Percentiles rank a stretch among this genome's conserved stretches.
phyloP scores from a whole-genome alignment of 352 stramenopile species.

The Phytopythium mirpurense region DNA sequence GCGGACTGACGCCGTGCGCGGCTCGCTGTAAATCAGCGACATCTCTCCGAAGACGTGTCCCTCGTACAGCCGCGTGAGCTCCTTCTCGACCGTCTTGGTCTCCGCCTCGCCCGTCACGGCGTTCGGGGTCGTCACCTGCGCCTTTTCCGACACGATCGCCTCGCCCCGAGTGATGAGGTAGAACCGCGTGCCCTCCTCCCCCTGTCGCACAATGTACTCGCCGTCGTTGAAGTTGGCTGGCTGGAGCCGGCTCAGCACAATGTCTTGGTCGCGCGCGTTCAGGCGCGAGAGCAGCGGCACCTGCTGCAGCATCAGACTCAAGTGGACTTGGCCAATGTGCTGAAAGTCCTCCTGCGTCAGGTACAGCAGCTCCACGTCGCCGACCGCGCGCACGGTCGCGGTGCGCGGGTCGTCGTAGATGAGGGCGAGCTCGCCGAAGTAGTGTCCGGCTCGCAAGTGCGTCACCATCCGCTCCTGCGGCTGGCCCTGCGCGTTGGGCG shows the following conservation, averaged over 20 bases:
- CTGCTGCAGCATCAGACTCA: slow-evolving; percentile 87
- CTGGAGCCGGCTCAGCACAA: slow-evolving; percentile 74
- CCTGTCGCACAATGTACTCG: slow-evolving; percentile 88
- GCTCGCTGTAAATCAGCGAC: slow-evolving; percentile 86
- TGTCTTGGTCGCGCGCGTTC: slow-evolving; percentile 71
- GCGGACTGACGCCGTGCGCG: slow-evolving; percentile 76
- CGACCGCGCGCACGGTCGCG: slow-evolving; percentile 69
- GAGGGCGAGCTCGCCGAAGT: slow-evolving; percentile 91
- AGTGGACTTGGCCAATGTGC: slow-evolving; percentile 79
- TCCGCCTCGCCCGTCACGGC: slow-evolving; percentile 7
- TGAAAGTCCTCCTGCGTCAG: slow-evolving; percentile 86
- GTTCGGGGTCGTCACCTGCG: slow-evolving; percentile 17
- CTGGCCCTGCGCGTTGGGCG: slow-evolving; percentile 20
- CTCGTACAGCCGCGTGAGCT: slow-evolving; percentile 82
- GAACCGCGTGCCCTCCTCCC: slow-evolving; percentile 82
- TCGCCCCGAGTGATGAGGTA: slow-evolving; percentile 89
- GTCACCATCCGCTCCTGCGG: slow-evolving; percentile 84
- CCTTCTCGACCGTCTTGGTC: slow-evolving; percentile 55
- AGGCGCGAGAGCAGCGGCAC: slow-evolving; percentile 71
- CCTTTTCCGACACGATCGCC: slow-evolving; percentile 73
- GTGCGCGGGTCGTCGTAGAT: slow-evolving; percentile 90
- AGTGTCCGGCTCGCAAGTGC: slow-evolving; percentile 86
- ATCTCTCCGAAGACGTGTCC: slow-evolving; percentile 88
- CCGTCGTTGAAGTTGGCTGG: slow-evolving; percentile 81
- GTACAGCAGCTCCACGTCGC: slow-evolving; percentile 79